These are phyloP conservation scores for Mycena kentingensis DNA, from an alignment of 768 basidiomycete genomes.

Conservation along the genomic window DNA sequence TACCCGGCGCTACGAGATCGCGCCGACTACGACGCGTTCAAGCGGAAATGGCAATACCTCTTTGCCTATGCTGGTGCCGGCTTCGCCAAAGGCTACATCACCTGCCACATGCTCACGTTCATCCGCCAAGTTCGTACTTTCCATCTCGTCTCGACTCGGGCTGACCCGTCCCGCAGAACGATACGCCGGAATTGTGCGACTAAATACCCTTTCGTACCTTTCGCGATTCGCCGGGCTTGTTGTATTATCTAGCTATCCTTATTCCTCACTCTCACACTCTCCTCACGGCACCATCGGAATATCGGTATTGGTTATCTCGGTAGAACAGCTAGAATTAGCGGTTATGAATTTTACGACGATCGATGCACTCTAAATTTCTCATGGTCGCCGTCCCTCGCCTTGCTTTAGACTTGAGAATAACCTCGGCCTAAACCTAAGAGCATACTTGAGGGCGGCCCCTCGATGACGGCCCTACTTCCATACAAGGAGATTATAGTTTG, in stretches of 20 bases:
- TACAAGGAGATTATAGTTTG: not conserved
- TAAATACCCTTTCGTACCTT: slow-evolving; percentile 29
- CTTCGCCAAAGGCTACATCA: slow-evolving; percentile 79
- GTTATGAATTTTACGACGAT: slow-evolving; percentile 16
- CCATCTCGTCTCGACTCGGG: not conserved
- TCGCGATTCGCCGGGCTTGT: slow-evolving; percentile 11
- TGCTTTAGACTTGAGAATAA: not conserved
- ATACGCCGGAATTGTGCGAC: slow-evolving; percentile 51
- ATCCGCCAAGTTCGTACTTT: slow-evolving; percentile 17
- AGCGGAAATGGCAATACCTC: slow-evolving; percentile 81
- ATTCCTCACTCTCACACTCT: slow-evolving; percentile 19
- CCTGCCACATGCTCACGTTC: slow-evolving; percentile 81
- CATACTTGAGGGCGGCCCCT: slow-evolving; percentile 1
- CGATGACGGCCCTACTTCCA: slow-evolving; percentile 7
- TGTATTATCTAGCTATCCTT: slow-evolving; percentile 21
- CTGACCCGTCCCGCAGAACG: slow-evolving; percentile 40
- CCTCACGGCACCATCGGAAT: slow-evolving; percentile 1
- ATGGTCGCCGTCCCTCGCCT: not conserved
- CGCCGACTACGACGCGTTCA: slow-evolving; percentile 67
- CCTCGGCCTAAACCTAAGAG: not conserved
- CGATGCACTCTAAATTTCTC: not conserved
- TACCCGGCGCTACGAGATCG: slow-evolving; percentile 61
- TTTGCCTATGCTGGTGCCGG: slow-evolving; percentile 82
- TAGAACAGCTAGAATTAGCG: slow-evolving; percentile 17
- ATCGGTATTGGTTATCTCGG: not conserved